Base-by-base conservation (phyloP, 2,329 filamentous ascomycete genomes). In the Tolypocladium album region DNA sequence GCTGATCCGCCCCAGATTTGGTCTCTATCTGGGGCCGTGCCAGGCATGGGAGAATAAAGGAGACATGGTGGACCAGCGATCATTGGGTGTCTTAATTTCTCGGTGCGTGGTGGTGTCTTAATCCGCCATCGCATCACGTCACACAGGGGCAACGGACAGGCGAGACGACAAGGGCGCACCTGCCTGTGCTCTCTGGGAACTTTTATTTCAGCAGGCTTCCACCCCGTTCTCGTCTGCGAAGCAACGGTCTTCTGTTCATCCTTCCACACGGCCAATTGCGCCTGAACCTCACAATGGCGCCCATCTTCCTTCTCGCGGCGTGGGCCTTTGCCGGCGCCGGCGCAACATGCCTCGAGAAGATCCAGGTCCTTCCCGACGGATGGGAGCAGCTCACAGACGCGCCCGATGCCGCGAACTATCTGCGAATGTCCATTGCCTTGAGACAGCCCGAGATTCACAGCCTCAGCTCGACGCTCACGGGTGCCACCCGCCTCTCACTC, bases 351-450 rank as follows among this genome's bases (percentile, higher is more conserved):
- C 53, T 74, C 22, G 71, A 74, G 57, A 63, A 69, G n/a, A 63
- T 65, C 3, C 53, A 64, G 1, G 52, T 61, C 24, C 60, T 74
- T 5, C 70, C 72, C 15, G 59, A 64, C 7, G 71, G 72, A 56
- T 74, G 72, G 72, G 61, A 65, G 40, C 59, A 66, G 50, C 43
- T 71, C 20, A 55, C 65, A 36, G 61, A 64, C 27, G 57, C 57
- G 11, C 64, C 69, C 24, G 59, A 69, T 20, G 60, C 68, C 2
- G 62, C 63, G 13, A 67, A 68, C 45, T 58, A 60, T 7, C 60
- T 74, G 17, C 67, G 64, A 17, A 65, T 74, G 27, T 70, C 71
- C 40, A 66, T 75, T 58, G 72, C 71, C 17, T 52, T 74, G 55
- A 66, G 67, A 7, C 72, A 72, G 50, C 71, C 72, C 6, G 61